Conservation (phyloP, 1,284 basidiomycete species). For the Tausonia pullulans region DNA sequence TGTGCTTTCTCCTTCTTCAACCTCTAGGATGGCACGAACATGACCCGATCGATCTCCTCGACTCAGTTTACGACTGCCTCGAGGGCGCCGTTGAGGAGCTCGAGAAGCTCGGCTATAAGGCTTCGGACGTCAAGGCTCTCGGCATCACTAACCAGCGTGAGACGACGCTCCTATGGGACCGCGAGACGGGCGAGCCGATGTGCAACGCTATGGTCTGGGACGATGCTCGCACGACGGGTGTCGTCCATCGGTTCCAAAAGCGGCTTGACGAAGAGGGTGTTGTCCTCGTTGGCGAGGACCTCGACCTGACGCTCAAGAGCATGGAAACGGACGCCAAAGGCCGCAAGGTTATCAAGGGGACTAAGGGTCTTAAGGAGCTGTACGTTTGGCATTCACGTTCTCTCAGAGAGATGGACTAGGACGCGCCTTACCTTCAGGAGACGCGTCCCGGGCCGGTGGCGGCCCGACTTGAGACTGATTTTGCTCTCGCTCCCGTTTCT, state of each 20-base stretch:
- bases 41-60: slow-evolving; percentile 72
- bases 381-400: slow-evolving; percentile 6
- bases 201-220: slow-evolving; percentile 93
- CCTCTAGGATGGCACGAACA: slow-evolving; percentile 83
- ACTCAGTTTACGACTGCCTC: slow-evolving; percentile 68
- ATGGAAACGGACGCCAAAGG: slow-evolving; percentile 7
- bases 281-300: slow-evolving; percentile 42
- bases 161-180: slow-evolving; percentile 90
- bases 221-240: slow-evolving; percentile 77
- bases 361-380: slow-evolving; percentile 40
- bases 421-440: no score
- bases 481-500: background rate
- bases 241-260: slow-evolving; percentile 65
- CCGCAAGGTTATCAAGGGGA: slow-evolving; percentile 15
- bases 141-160: slow-evolving; percentile 98
- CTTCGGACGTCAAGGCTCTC: slow-evolving; percentile 77
- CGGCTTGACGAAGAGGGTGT: slow-evolving; percentile 64
- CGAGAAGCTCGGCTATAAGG: slow-evolving; percentile 60
- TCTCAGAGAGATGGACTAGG: background rate
- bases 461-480: no score
- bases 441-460: no score
- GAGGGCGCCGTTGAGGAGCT: slow-evolving; percentile 59
- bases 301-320: slow-evolving; percentile 20
- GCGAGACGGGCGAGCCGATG: slow-evolving; percentile 73
- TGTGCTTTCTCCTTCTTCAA: background rate